Percentiles rank a stretch among this genome's conserved stretches.
Evolutionary conservation across 371 early-diverging fungal genomes (phyloP).

Genomic region (Mucor ambiguus): DNA sequence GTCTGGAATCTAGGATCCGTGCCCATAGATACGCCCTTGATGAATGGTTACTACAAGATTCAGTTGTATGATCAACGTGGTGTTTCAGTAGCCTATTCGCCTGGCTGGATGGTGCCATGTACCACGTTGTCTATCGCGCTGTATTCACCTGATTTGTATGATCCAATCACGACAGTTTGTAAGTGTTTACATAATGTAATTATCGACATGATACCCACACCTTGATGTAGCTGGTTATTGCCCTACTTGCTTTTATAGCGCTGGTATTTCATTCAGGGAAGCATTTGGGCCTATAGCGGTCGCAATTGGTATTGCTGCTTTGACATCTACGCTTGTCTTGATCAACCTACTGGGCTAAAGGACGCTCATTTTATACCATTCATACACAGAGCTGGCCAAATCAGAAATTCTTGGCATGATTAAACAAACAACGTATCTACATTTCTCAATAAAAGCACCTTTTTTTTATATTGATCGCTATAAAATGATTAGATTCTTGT

Average conservation of each 20-base stretch:
- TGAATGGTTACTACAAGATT: conserved; percentile 25
- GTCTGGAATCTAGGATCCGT: conserved; percentile 20
- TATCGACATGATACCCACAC: not conserved
- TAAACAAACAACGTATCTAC: not conserved
- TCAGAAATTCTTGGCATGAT: not conserved
- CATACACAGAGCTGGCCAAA: not conserved
- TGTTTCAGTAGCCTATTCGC: conserved; percentile 3
- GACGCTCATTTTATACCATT: not conserved
- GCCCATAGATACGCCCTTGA: conserved; percentile 11
- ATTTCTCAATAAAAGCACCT: not conserved
- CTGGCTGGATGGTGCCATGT: conserved; percentile 14
- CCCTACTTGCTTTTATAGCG: conserved; percentile 41
- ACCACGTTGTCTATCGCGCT: conserved; percentile 16
- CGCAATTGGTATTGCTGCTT: not conserved
- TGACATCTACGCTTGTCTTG: not conserved
- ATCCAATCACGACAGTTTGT: conserved; percentile 17
- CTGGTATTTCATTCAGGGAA: conserved; percentile 16
- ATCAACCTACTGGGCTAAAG: not conserved
- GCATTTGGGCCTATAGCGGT: conserved; percentile 13
- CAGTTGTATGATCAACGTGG: conserved; percentile 31
- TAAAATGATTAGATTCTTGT: not conserved
- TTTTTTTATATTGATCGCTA: not conserved
- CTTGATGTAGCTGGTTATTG: conserved; percentile 24
- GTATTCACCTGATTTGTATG: conserved; percentile 16
- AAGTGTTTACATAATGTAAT: conserved; percentile 1